phyloP scores from a whole-genome alignment of 352 stramenopile genomes.

The Thalassiosira ordinaria region DNA sequence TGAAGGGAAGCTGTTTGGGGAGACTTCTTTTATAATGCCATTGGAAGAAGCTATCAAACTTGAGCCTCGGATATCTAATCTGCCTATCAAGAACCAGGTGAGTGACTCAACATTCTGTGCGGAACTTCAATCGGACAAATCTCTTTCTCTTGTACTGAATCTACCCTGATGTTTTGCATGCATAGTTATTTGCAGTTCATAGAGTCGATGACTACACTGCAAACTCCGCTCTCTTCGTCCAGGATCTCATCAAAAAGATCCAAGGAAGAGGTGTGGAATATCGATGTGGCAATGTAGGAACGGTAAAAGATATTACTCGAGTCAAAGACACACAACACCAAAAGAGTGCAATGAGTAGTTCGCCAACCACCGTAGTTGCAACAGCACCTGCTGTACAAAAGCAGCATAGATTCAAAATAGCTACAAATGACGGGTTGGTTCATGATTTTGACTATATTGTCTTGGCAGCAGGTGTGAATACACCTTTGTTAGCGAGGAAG shows the following conservation, averaged over 20 bases:
- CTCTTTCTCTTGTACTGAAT: too few relatives aligned
- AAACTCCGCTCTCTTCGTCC: conserved; percentile 41
- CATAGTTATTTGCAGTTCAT: conserved; percentile 36
- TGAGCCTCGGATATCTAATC: conserved; percentile 43
- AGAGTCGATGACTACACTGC: conserved; percentile 47
- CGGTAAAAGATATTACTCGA: conserved; percentile 18
- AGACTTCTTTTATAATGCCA: conserved; percentile 30
- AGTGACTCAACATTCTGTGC: background rate
- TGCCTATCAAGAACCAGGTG: conserved; percentile 30
- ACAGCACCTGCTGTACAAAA: conserved; percentile 2
- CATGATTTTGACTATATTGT: conserved; percentile 55
- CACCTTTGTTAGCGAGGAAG: conserved; percentile 50
- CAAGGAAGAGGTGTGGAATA: conserved; percentile 40
- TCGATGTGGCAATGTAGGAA: conserved; percentile 13
- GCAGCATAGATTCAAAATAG: conserved; percentile 36
- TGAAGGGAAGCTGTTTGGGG: conserved; percentile 39
- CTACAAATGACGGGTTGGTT: conserved; percentile 29
- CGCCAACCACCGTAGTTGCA: conserved; percentile 1
- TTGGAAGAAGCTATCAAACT: conserved; percentile 45
- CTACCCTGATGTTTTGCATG: too few relatives aligned
- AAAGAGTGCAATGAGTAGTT: conserved; percentile 1
- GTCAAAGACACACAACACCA: background rate
- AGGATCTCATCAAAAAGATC: conserved; percentile 31
- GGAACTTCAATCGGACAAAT: too few relatives aligned
- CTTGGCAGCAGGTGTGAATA: conserved; percentile 52